Evolutionary conservation across 129 eudicot species (phyloP), one percentile per base, ranked within the genome.

Genomic region (carrot (Daucus carota)): DNA sequence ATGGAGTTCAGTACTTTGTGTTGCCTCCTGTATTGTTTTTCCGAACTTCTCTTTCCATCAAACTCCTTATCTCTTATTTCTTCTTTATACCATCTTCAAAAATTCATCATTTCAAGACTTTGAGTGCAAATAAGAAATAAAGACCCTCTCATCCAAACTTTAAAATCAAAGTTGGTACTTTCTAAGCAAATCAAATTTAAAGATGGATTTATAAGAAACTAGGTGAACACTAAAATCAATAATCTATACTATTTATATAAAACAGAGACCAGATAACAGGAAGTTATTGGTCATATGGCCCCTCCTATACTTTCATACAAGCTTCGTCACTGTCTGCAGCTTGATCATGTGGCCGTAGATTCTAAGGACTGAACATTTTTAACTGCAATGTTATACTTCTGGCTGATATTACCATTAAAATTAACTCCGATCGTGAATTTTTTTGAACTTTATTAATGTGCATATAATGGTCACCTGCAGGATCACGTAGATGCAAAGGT

Each of bases 401-500:
- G 45, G 17, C 59, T 20, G 12, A n/a, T 41, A 6, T 1, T 28
- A 26, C 22, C 8, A 22, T 9, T 62, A 4, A 17, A 29, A 63
- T 44, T 17, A 76, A 62, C 44, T 28, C n/a, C 14, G 31, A 12
- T 38, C 74, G 12, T 38, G 10, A n/a, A 0, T 24, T 70, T 41
- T 12, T 40, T 11, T 40, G 22, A 34, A 75, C 15, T 60, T 16
- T 40, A 22, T 16, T 40, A 22, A 26, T 59, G 28, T 0, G 14
- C 65, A 57, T 2, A 22, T 12, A 9, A 54, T 12, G 13, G 44
- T 47, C 12, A 63, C 70, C 41, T 78, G 70, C 82, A 86, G 90
- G 90, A 76, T 33, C 80, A 79, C 11, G 86, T 74, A 73, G 90
- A 86, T 78, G 84, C 80, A 62, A 86, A 86, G 48, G 80, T 76